Conservation (phyloP, 2,329 filamentous ascomycete species). For the Alternaria alternata region DNA sequence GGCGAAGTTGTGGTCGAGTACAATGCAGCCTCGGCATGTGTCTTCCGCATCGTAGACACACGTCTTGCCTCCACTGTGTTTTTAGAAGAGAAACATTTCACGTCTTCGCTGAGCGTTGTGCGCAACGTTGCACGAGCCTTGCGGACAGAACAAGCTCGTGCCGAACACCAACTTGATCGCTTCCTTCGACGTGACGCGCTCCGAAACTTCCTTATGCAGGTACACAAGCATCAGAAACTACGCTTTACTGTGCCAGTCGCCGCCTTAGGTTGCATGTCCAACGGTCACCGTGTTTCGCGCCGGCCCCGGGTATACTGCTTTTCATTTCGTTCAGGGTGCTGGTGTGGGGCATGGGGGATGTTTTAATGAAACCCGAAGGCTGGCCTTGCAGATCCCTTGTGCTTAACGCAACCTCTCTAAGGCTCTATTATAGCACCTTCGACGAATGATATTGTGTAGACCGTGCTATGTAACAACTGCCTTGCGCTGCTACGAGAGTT, state of each 20-base stretch:
- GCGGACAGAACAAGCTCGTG: conserved; percentile 2
- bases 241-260: conserved; percentile 24
- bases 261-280: conserved; percentile 12
- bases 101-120: neutral
- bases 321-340: conserved; percentile 18
- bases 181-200: neutral
- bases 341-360: conserved; percentile 14
- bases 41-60: neutral
- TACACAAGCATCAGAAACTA: neutral
- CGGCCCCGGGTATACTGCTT: conserved; percentile 13
- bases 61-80: neutral
- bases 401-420: conserved; percentile 29
- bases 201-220: conserved; percentile 7
- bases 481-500: neutral
- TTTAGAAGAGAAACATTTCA: neutral
- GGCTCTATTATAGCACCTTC: neutral
- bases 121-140: conserved; percentile 12
- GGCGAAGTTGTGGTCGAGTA: neutral
- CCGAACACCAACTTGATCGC: conserved; percentile 2
- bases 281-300: conserved; percentile 8
- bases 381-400: conserved; percentile 24
- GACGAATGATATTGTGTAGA: conserved; percentile 19
- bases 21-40: conserved; percentile 1
- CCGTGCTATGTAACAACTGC: neutral
- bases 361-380: conserved; percentile 23